phyloP scores from a whole-genome alignment of 768 basidiomycete genomes.

The Ephemerocybe angulata region DNA sequence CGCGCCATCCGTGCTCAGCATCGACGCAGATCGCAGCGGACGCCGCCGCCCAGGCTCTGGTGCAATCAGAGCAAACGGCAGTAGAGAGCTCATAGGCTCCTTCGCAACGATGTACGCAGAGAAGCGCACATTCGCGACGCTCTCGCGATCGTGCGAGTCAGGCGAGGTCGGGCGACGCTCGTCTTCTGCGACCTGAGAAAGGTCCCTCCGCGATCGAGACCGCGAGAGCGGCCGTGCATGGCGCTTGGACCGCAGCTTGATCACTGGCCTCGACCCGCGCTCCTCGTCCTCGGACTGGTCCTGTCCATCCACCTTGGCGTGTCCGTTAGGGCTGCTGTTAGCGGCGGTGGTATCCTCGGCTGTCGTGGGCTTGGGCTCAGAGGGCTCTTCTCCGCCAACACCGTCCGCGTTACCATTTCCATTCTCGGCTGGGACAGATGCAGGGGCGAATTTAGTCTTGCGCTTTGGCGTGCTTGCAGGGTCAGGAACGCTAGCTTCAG shows the following conservation, averaged over 20 bases:
- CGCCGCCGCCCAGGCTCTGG: slow-evolving; percentile 55
- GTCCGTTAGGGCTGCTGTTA: slow-evolving; percentile 12
- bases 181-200: slow-evolving; percentile 56
- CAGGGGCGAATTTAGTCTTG: slow-evolving; percentile 28
- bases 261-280: slow-evolving; percentile 66
- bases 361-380: no score
- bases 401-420: slow-evolving; percentile 21
- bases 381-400: neutral
- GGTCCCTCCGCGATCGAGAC: slow-evolving; percentile 70
- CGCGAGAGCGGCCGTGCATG: slow-evolving; percentile 49
- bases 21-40: slow-evolving; percentile 29
- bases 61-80: slow-evolving; percentile 79
- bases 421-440: slow-evolving; percentile 23
- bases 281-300: slow-evolving; percentile 49
- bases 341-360: neutral
- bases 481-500: slow-evolving; percentile 25
- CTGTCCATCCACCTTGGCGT: slow-evolving; percentile 31
- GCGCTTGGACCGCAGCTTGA: slow-evolving; percentile 62
- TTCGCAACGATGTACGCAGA: slow-evolving; percentile 67
- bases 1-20: slow-evolving; percentile 27
- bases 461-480: slow-evolving; percentile 25
- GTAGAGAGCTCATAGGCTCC: slow-evolving; percentile 49
- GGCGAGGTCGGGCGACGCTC: slow-evolving; percentile 55
- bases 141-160: slow-evolving; percentile 60
- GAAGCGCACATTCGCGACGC: slow-evolving; percentile 73